phyloP scores from a whole-genome alignment of 1,139 yeast species.

The Saccharomyces uvarum region DNA sequence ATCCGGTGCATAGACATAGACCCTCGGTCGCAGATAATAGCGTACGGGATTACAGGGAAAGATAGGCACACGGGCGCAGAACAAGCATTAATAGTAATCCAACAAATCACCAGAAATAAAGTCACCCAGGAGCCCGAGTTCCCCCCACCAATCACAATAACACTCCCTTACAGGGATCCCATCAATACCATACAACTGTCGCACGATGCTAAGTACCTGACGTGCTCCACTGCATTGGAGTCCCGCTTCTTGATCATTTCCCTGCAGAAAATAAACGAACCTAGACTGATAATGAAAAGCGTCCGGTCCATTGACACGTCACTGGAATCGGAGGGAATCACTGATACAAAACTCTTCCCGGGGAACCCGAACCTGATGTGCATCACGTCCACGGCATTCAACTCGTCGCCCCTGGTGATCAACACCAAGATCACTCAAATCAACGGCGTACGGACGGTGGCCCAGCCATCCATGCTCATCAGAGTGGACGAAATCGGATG shows the following conservation, averaged over 20 bases:
- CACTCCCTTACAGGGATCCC: conserved; percentile 81
- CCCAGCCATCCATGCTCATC: conserved; percentile 48
- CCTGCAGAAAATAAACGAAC: conserved; percentile 55
- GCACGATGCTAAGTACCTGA: conserved; percentile 55
- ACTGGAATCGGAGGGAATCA: conserved; percentile 79
- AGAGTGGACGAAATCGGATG: conserved; percentile 78
- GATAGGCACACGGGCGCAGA: conserved; percentile 64
- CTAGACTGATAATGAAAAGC: conserved; percentile 63
- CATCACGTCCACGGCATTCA: conserved; percentile 52
- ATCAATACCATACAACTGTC: conserved; percentile 68
- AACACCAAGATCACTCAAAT: conserved; percentile 42
- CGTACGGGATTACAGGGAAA: conserved; percentile 76
- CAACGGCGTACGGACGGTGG: conserved; percentile 37
- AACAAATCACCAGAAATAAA: conserved; percentile 33
- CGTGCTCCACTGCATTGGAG: conserved; percentile 81
- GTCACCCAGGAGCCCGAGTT: conserved; percentile 18
- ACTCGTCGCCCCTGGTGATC: conserved; percentile 53
- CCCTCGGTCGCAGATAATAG: conserved; percentile 55
- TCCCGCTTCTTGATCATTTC: conserved; percentile 70
- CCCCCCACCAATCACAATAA: conserved; percentile 54
- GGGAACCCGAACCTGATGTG: conserved; percentile 47
- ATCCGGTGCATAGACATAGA: conserved; percentile 72
- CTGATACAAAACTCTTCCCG: conserved; percentile 70
- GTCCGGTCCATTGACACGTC: conserved; percentile 53
- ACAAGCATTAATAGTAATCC: conserved; percentile 72